phyloP scores from a whole-genome alignment of 352 stramenopile species.

The Pythium dissotocum region DNA sequence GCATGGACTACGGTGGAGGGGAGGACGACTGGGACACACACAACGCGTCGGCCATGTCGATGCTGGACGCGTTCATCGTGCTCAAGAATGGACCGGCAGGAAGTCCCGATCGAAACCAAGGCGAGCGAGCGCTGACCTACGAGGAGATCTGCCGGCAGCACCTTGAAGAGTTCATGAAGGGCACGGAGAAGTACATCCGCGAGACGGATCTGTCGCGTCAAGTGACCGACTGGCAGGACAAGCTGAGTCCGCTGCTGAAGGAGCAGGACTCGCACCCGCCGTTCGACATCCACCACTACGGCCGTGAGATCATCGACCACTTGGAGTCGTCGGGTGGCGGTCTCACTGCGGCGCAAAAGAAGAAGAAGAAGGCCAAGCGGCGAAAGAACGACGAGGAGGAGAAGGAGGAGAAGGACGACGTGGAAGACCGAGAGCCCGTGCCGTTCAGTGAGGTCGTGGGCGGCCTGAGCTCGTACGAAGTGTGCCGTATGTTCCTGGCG shows the following conservation, averaged over 20 bases:
- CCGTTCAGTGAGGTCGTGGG: conserved; percentile 60
- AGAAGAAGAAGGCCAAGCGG: conserved; percentile 40
- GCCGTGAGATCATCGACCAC: conserved; percentile 55
- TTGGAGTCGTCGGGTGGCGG: conserved; percentile 36
- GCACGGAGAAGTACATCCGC: conserved; percentile 76
- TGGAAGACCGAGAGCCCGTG: conserved; percentile 22
- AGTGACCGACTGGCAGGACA: conserved; percentile 79
- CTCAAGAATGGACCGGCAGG: conserved; percentile 22
- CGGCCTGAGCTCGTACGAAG: conserved; percentile 66
- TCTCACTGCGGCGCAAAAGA: conserved; percentile 18
- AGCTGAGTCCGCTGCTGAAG: conserved; percentile 66
- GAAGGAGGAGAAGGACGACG: conserved; percentile 12
- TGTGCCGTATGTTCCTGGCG: conserved; percentile 90
- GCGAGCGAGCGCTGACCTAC: conserved; percentile 47
- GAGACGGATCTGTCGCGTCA: conserved; percentile 71
- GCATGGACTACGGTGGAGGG: conserved; percentile 35
- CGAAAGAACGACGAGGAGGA: conserved; percentile 27
- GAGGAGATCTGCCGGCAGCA: conserved; percentile 78
- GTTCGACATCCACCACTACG: conserved; percentile 80
- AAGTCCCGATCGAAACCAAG: neutral
- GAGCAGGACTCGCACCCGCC: conserved; percentile 63
- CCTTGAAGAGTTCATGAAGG: conserved; percentile 78
- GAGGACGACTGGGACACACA: conserved; percentile 40
- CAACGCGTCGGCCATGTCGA: conserved; percentile 13
- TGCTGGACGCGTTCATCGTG: conserved; percentile 16